These are phyloP conservation scores for Boletus fagicola DNA, from an alignment of 768 basidiomycete genomes.

Conservation along the genomic window DNA sequence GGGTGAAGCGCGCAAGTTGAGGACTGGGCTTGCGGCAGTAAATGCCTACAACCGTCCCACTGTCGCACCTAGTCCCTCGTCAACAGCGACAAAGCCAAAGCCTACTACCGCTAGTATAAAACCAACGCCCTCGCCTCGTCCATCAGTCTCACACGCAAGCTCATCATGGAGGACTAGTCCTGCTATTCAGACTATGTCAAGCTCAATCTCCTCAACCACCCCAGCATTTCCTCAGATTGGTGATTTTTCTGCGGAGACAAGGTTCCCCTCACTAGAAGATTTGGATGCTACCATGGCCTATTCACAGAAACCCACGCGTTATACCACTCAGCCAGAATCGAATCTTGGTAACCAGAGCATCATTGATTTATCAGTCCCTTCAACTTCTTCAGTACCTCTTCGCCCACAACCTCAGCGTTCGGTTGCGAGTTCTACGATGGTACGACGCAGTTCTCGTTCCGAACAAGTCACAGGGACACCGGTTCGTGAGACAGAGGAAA, in stretches of 20 bases:
- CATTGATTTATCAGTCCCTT: conserved; percentile 23
- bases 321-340: conserved; percentile 18
- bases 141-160: conserved; percentile 14
- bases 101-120: conserved; percentile 16
- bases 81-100: conserved; percentile 20
- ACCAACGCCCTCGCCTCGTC: conserved; percentile 32
- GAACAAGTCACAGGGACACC: conserved; percentile 55
- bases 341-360: conserved; percentile 15
- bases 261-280: conserved; percentile 88
- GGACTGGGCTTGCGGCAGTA: conserved; percentile 63
- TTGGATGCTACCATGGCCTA: conserved; percentile 56
- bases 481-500: conserved; percentile 41
- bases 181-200: conserved; percentile 26
- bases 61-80: conserved; percentile 14
- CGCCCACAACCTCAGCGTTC: conserved; percentile 24
- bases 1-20: conserved; percentile 69
- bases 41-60: conserved; percentile 37
- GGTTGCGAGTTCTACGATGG: conserved; percentile 7
- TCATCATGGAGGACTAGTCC: conserved; percentile 23
- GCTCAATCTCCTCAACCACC: conserved; percentile 37
- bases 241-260: conserved; percentile 57
- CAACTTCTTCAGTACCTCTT: conserved; percentile 22
- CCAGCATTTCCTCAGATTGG: conserved; percentile 37
- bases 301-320: conserved; percentile 22
- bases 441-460: conserved; percentile 47